Evolutionary conservation across 2,329 filamentous ascomycete genomes (phyloP).

Genomic region (Neonectria ditissima): DNA sequence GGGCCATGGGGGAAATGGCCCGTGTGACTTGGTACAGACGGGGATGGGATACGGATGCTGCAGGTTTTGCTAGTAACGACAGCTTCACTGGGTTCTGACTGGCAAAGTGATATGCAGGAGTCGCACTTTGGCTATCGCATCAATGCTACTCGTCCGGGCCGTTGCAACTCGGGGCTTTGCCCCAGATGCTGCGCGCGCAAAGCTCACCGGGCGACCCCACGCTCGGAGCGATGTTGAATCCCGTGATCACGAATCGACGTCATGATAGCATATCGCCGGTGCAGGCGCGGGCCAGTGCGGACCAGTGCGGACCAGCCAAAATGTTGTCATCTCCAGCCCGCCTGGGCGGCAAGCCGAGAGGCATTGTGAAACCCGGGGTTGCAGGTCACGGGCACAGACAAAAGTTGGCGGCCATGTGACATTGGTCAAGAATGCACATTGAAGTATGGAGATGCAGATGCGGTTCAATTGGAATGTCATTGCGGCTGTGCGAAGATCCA

Average conservation of each 20-base stretch:
- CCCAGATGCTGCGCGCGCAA: constrained; percentile 26
- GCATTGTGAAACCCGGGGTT: constrained; percentile 41
- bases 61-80: not conserved
- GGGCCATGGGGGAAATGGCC: constrained; percentile 8
- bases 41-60: constrained; percentile 11
- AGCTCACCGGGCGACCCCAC: constrained; percentile 23
- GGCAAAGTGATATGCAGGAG: not conserved
- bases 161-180: constrained; percentile 7
- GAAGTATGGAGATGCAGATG: constrained; percentile 11
- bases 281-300: constrained; percentile 11
- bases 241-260: constrained; percentile 40
- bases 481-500: constrained; percentile 25
- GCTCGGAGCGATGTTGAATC: constrained; percentile 25
- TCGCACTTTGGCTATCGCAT: constrained; percentile 16
- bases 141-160: constrained; percentile 13
- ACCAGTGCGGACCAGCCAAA: constrained; percentile 13
- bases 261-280: constrained; percentile 28
- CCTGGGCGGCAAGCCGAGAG: constrained; percentile 36
- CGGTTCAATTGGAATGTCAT: constrained; percentile 13
- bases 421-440: constrained; percentile 1
- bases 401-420: constrained; percentile 36
- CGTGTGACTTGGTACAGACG: constrained; percentile 12
- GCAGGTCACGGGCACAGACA: constrained; percentile 32
- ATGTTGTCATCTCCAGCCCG: constrained; percentile 24
- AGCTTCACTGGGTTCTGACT: constrained; percentile 8